Evolutionary conservation across 1,284 basidiomycete species (phyloP).

Genomic region (Cryptococcus sp.): DNA sequence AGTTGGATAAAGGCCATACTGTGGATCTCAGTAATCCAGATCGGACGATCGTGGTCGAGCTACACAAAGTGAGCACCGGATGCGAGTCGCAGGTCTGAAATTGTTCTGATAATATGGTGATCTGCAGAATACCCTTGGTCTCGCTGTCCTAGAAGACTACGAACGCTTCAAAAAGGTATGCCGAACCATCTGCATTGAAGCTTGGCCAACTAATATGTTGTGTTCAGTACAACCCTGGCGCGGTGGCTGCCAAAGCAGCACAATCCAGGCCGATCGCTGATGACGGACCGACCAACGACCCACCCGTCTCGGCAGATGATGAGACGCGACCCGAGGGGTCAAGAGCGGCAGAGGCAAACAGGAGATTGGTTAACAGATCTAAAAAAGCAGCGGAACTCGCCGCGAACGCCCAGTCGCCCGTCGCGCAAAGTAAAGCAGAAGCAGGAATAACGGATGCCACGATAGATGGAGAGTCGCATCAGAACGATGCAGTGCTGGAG

Average conservation of each 20-base stretch:
- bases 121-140: neutral
- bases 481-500: neutral
- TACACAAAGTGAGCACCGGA: slow-evolving; percentile 34
- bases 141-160: neutral
- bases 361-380: neutral
- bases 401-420: neutral
- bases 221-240: neutral
- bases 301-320: too few species aligned
- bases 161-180: neutral
- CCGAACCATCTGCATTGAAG: neutral
- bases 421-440: too few species aligned
- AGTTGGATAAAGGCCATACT: slow-evolving; percentile 32
- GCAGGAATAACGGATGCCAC: too few species aligned
- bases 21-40: slow-evolving; percentile 47
- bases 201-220: neutral
- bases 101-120: neutral
- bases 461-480: neutral
- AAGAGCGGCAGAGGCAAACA: neutral
- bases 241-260: neutral
- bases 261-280: neutral
- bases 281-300: too few species aligned
- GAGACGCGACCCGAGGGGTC: too few species aligned
- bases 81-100: too few species aligned
- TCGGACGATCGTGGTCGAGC: slow-evolving; percentile 43
- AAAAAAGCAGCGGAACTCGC: neutral